These are phyloP conservation scores for Cladosporium sp. DNA, from an alignment of 2,329 filamentous ascomycete species.

Conservation along the genomic window DNA sequence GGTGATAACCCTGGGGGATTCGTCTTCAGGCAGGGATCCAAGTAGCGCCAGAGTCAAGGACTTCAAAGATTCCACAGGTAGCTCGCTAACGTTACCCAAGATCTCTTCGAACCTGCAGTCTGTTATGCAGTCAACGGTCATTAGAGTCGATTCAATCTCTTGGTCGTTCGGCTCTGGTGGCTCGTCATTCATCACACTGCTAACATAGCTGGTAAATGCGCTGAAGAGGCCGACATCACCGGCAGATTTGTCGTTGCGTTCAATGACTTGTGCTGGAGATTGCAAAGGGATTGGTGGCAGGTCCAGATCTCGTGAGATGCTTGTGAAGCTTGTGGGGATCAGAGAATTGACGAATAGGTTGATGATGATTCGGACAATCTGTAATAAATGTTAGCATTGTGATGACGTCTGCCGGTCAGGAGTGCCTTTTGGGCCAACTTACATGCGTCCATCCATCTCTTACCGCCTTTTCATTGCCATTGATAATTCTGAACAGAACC, in stretches of 20 bases:
- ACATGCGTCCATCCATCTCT: conserved; percentile 73
- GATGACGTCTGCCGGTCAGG: neutral
- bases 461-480: conserved; percentile 74
- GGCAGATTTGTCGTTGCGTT: conserved; percentile 70
- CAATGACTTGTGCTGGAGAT: conserved; percentile 85
- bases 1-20: conserved; percentile 72
- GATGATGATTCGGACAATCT: conserved; percentile 87
- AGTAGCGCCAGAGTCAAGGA: conserved; percentile 69
- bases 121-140: conserved; percentile 89
- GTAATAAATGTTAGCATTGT: conserved; percentile 37
- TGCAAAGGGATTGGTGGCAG: conserved; percentile 83
- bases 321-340: conserved; percentile 72
- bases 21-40: conserved; percentile 75
- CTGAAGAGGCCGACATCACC: conserved; percentile 85
- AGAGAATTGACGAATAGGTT: conserved; percentile 96
- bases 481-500: conserved; percentile 89
- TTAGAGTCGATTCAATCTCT: conserved; percentile 91
- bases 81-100: conserved; percentile 71
- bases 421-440: conserved; percentile 34
- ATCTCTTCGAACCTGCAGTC: conserved; percentile 81
- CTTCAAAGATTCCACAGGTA: conserved; percentile 56
- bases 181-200: conserved; percentile 97
- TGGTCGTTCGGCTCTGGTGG: conserved; percentile 96
- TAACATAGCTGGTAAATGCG: conserved; percentile 92
- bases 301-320: conserved; percentile 60